Evolutionary conservation across 2,329 filamentous ascomycete genomes (phyloP).

Genomic region (Colletotrichum falcatum): DNA sequence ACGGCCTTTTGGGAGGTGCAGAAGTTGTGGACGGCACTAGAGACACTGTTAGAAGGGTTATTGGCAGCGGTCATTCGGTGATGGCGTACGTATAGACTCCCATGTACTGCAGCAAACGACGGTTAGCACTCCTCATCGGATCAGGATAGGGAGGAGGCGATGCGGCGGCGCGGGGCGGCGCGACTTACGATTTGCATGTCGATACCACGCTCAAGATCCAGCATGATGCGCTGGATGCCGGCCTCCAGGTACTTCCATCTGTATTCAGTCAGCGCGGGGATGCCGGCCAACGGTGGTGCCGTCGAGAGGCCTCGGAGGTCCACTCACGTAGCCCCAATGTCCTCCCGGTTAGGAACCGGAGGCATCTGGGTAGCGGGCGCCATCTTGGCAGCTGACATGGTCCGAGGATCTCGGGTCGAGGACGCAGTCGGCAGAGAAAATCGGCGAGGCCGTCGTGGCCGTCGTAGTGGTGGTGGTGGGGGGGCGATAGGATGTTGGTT

Average conservation of each 20-base stretch:
- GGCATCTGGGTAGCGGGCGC: constrained; percentile 61
- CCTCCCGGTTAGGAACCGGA: constrained; percentile 70
- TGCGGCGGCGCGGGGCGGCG: constrained; percentile 30
- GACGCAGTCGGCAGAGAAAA: constrained; percentile 24
- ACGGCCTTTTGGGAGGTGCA: constrained; percentile 97
- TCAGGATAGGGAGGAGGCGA: constrained; percentile 27
- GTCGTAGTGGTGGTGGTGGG: constrained; percentile 38
- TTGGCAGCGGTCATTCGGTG: not conserved
- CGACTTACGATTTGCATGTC: constrained; percentile 86
- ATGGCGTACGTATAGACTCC: constrained; percentile 84
- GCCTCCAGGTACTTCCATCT: constrained; percentile 92
- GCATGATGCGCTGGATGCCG: constrained; percentile 94
- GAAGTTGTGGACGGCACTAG: constrained; percentile 94
- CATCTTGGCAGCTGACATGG: constrained; percentile 52
- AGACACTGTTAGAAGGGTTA: constrained; percentile 51
- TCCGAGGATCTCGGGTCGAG: constrained; percentile 38
- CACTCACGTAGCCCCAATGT: constrained; percentile 64
- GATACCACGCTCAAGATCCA: constrained; percentile 89
- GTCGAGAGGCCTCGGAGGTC: constrained; percentile 12
- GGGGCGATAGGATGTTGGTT: constrained; percentile 33
- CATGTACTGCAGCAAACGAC: constrained; percentile 77
- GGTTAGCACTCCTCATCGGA: constrained; percentile 26
- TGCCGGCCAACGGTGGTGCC: constrained; percentile 14
- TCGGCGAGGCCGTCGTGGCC: constrained; percentile 44
- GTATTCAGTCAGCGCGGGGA: constrained; percentile 40